Evolutionary conservation across 75 land plant species (phyloP).

Genomic region (Pinus tabuliformis): DNA sequence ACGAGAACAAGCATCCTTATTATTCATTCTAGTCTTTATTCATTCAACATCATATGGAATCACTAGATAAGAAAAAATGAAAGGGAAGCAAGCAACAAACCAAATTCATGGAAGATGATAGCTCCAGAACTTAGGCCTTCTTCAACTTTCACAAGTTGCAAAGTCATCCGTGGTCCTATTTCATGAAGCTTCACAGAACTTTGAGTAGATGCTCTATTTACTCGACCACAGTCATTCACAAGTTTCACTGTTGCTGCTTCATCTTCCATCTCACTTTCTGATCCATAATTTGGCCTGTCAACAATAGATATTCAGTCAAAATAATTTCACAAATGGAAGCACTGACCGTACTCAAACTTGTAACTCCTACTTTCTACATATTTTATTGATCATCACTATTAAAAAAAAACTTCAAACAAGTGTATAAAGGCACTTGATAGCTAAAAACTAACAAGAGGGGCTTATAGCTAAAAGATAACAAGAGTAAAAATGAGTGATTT

Average conservation of each 20-base stretch:
- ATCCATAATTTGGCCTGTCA: constrained; percentile 63
- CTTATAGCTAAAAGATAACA: too few relatives aligned
- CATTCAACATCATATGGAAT: too few relatives aligned
- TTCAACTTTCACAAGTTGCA: constrained; percentile 88
- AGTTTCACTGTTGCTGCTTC: constrained; percentile 87
- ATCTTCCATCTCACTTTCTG: constrained; percentile 98
- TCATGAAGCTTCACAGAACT: constrained; percentile 97
- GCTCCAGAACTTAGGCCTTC: constrained; percentile 94
- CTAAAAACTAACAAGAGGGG: too few relatives aligned
- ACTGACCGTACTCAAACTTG: neutral
- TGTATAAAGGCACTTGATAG: too few relatives aligned
- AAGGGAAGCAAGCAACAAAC: constrained; percentile 25
- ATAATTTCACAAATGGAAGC: neutral
- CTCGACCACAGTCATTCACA: constrained; percentile 67
- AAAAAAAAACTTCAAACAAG: too few relatives aligned
- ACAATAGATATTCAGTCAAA: too few relatives aligned
- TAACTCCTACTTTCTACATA: neutral
- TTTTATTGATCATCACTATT: too few relatives aligned
- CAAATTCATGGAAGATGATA: constrained; percentile 87
- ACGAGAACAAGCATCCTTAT: neutral
- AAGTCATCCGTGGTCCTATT: constrained; percentile 94
- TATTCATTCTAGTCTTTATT: neutral
- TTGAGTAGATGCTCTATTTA: constrained; percentile 83
- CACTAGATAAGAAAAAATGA: too few relatives aligned
- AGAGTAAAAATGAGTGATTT: too few relatives aligned